Base-by-base conservation (phyloP, 225 moss, liverwort and hornwort genomes). In the Lunularia cruciata region DNA sequence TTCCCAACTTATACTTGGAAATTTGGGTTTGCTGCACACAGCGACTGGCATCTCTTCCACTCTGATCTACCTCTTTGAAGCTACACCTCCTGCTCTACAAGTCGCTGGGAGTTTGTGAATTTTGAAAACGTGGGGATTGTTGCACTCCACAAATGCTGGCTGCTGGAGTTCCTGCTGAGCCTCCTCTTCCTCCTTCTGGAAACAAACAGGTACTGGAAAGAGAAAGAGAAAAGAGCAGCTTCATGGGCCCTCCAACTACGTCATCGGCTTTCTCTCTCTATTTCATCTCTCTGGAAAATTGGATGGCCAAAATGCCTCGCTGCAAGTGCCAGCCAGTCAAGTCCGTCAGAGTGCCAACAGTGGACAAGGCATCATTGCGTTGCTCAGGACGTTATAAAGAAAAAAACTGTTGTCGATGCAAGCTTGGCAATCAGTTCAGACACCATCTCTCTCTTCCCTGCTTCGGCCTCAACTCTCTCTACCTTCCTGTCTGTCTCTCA, bases 281-380 rank as follows among this genome's bases (percentile, higher is more conserved):
- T 57, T 57, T 57, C 56, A 57, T 57, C 56, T 57, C 56, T 54
- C 51, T 51, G n/a, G 54, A 33, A 33, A 57, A 32, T 57, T 57
- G 56, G 56, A 57, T 57, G 56, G 56, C 56, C 56, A 57, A 57
- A 57, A 57, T 57, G 56, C 56, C 56, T 57, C 56, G 56, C 56
- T 57, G 26, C 56, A 32, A 57, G 56, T 57, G 56, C 56, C 56
- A 57, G 56, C 56, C 56, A 54, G 54, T 54, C 54, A 57, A 57
- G 56, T 57, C 56, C 30, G 56, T 57, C 56, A 57, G 56, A 57
- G 56, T 32, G 56, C 15, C 56, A 57, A 57, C 56, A 57, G 56
- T 57, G 32, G 56, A 32, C 31, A 57, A 57, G 56, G 56, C 31
- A 57, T 57, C 56, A 57, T 57, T 57, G 56, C 56, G 30, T 57